These are phyloP conservation scores for Sporopachydermia cereana DNA, from an alignment of 1,139 yeast genomes.

Conservation along the genomic window DNA sequence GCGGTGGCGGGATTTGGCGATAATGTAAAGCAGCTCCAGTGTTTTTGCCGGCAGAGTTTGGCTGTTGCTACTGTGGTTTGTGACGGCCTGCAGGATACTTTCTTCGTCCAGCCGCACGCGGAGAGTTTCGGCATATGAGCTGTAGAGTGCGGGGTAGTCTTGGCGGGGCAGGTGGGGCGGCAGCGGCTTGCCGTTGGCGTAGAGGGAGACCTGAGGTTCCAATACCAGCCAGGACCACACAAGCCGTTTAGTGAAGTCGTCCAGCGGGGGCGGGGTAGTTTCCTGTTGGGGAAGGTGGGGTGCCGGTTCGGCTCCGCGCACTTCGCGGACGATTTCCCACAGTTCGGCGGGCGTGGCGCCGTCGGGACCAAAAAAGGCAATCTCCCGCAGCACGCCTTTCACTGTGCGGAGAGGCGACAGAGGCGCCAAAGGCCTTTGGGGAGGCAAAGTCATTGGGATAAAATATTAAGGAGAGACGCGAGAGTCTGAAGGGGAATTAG, in stretches of 20 bases:
- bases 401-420: neutral
- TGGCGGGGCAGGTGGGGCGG: neutral
- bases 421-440: neutral
- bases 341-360: slow-evolving; percentile 3
- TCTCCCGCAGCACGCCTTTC: neutral
- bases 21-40: neutral
- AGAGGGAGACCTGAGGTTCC: neutral
- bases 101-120: neutral
- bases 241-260: neutral
- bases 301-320: no score
- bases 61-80: neutral
- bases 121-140: neutral
- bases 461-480: no score
- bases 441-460: neutral
- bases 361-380: neutral
- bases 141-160: neutral
- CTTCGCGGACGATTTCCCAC: neutral
- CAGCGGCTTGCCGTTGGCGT: neutral
- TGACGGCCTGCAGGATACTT: neutral
- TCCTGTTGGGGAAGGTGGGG: no score
- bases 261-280: neutral
- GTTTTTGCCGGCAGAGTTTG: neutral
- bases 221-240: neutral
- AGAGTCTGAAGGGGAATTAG: no score
- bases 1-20: neutral